Percentiles rank a stretch among this genome's conserved stretches.
These are phyloP conservation scores for Aspergillus alliaceus DNA, from an alignment of 2,329 filamentous ascomycete species.

Conservation along the genomic window DNA sequence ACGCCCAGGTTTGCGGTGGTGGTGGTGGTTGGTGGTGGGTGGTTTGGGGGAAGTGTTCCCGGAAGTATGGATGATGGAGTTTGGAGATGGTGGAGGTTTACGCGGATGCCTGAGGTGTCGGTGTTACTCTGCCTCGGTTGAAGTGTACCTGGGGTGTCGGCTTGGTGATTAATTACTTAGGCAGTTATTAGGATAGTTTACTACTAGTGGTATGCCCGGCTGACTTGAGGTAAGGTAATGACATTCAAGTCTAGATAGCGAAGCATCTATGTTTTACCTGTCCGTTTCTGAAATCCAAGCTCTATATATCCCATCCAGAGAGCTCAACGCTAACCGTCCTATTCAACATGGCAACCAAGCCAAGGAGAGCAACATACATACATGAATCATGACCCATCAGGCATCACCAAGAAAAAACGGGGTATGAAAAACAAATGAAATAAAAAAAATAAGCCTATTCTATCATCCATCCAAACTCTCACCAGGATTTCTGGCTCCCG, in stretches of 20 bases:
- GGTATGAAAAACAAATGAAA: conserved; percentile 5
- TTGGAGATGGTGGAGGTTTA: not conserved
- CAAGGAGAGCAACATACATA: conserved; percentile 5
- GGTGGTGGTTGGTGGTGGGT: not conserved
- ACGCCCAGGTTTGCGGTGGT: not conserved
- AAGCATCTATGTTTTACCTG: conserved; percentile 4
- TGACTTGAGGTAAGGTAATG: no score
- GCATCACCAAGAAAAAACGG: conserved; percentile 4
- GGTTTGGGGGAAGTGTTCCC: not conserved
- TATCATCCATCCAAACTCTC: not conserved
- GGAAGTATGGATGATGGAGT: not conserved
- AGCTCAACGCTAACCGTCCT: not conserved
- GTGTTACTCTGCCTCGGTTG: not conserved
- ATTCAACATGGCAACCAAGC: conserved; percentile 2
- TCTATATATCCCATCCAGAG: conserved; percentile 3
- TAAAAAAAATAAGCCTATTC: not conserved
- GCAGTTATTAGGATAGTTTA: not conserved
- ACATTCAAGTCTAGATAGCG: conserved; percentile 16
- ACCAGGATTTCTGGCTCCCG: not conserved
- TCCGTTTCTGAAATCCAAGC: not conserved
- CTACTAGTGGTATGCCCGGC: no score
- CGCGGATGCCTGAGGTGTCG: conserved; percentile 4
- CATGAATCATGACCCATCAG: conserved; percentile 16
- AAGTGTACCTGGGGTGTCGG: not conserved
- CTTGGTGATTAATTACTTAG: not conserved